Conservation (phyloP, 176 grass and related monocot species). For the Zea luxurians region DNA sequence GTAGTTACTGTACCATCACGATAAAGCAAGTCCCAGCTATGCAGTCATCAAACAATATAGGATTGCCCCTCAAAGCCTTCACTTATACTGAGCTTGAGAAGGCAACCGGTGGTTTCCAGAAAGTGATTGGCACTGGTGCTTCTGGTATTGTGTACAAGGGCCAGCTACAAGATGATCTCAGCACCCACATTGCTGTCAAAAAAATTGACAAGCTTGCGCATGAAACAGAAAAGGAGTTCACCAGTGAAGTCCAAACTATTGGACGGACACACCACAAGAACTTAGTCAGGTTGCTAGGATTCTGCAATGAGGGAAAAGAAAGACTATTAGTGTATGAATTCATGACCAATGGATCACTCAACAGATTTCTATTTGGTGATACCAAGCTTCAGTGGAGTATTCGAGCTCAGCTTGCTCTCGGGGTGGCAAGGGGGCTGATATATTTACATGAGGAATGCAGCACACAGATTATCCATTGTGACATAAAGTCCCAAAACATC, state of each 20-base stretch:
- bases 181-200: conserved; percentile 39
- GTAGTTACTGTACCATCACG: background rate
- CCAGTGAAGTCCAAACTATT: conserved; percentile 44
- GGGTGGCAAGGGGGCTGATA: conserved; percentile 30
- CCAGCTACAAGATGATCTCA: background rate
- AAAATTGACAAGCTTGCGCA: conserved; percentile 35
- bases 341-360: conserved; percentile 53
- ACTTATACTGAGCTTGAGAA: conserved; percentile 39
- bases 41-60: background rate
- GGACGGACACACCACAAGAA: conserved; percentile 54
- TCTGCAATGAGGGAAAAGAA: conserved; percentile 46
- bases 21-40: background rate
- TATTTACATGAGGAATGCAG: conserved; percentile 45
- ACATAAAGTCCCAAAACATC: conserved; percentile 51
- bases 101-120: conserved; percentile 35
- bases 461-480: conserved; percentile 43
- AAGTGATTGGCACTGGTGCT: conserved; percentile 44
- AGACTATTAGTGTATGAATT: conserved; percentile 54
- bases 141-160: conserved; percentile 51
- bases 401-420: conserved; percentile 20
- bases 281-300: conserved; percentile 50
- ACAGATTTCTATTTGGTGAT: conserved; percentile 18
- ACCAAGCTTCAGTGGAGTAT: conserved; percentile 32
- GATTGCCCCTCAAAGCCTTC: conserved; percentile 30
- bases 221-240: conserved; percentile 53